Evolutionary conservation across 1,139 yeast species (phyloP).

Genomic region (Pneumocystis oryctolagi): DNA sequence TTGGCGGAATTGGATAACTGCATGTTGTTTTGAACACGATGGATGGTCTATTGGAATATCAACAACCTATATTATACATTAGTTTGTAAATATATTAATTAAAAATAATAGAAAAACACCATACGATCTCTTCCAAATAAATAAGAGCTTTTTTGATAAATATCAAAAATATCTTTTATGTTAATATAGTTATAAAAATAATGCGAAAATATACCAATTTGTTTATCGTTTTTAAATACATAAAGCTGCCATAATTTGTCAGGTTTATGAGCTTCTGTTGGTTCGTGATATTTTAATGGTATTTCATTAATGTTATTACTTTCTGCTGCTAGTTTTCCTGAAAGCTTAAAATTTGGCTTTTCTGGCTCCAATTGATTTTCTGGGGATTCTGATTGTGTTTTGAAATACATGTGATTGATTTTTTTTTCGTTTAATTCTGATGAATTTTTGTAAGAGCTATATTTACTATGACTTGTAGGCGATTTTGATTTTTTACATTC

Average conservation of each 20-base stretch:
- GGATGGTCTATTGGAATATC: constrained; percentile 33
- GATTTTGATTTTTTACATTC: not conserved
- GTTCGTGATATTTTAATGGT: constrained; percentile 33
- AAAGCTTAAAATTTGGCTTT: constrained; percentile 31
- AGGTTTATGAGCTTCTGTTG: constrained; percentile 30
- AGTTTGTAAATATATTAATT: not conserved
- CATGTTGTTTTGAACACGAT: constrained; percentile 40
- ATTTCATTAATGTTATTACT: constrained; percentile 30
- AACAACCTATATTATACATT: constrained; percentile 16
- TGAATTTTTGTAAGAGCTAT: not conserved
- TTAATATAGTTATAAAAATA: not conserved
- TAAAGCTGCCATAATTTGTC: constrained; percentile 20
- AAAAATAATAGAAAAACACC: constrained; percentile 13
- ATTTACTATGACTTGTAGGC: not conserved
- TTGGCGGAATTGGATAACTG: constrained; percentile 38
- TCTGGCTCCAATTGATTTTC: constrained; percentile 16
- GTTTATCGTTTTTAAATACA: constrained; percentile 21
- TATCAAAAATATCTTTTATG: not conserved
- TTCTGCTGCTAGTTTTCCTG: constrained; percentile 35
- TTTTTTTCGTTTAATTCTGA: not conserved
- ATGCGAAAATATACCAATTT: not conserved
- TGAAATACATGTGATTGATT: not conserved
- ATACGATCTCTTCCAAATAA: constrained; percentile 36
- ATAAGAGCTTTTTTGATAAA: constrained; percentile 23
- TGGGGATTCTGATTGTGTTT: not conserved